Evolutionary conservation across 2,329 filamentous ascomycete species (phyloP).

Genomic region (Hirsutella thompsonii): DNA sequence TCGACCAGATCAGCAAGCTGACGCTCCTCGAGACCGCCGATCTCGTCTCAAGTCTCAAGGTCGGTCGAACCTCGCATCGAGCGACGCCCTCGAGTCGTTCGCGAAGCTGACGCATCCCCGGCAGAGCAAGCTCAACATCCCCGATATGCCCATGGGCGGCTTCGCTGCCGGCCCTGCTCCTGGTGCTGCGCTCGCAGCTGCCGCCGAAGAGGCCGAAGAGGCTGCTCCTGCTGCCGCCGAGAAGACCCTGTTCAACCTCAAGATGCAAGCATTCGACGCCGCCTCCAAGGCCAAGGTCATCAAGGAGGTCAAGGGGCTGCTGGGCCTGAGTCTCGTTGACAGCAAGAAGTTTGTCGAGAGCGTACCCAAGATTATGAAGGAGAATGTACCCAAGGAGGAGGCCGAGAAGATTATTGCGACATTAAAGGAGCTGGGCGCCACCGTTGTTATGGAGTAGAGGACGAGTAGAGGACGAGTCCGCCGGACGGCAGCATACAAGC

Average conservation of each 20-base stretch:
- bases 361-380: conserved; percentile 97
- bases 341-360: conserved; percentile 99
- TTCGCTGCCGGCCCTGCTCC: conserved; percentile 65
- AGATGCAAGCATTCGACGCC: conserved; percentile 82
- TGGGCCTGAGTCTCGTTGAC: conserved; percentile 92
- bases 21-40: conserved; percentile 96
- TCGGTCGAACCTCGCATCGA: conserved; percentile 24
- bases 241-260: conserved; percentile 94
- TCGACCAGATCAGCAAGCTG: conserved; percentile 98
- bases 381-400: conserved; percentile 97
- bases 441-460: conserved; percentile 77
- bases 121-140: conserved; percentile 90
- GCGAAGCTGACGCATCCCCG: background rate
- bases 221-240: conserved; percentile 82
- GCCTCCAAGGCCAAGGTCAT: conserved; percentile 95
- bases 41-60: conserved; percentile 89
- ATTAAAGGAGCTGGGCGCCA: conserved; percentile 85
- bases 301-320: conserved; percentile 97
- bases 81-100: background rate
- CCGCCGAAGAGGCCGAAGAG: conserved; percentile 72
- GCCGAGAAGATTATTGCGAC: conserved; percentile 95
- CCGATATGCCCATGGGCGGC: conserved; percentile 88
- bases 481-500: conserved; percentile 1
- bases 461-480: background rate
- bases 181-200: conserved; percentile 47